Percentiles rank a stretch among this genome's conserved stretches.
These are phyloP conservation scores for Dalbergia cochinchinensis DNA, from an alignment of 306 rosid species.

Conservation along the genomic window DNA sequence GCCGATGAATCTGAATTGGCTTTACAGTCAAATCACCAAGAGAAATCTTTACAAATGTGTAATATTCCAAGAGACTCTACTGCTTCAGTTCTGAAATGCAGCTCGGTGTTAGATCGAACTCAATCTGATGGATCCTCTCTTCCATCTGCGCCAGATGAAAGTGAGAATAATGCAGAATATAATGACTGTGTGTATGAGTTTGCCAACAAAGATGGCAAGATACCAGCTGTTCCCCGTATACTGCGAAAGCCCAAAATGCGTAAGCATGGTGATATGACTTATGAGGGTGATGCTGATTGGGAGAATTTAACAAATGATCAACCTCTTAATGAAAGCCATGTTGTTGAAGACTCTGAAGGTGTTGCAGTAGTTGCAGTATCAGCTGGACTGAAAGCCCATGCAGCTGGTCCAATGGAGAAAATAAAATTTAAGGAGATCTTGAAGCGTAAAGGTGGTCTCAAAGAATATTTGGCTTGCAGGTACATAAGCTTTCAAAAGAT, in stretches of 20 bases:
- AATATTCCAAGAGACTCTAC: conserved; percentile 44
- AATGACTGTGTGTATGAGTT: conserved; percentile 60
- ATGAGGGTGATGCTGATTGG: conserved; percentile 99
- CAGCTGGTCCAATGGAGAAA: conserved; percentile 88
- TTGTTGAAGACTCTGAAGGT: conserved; percentile 71
- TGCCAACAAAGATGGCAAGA: conserved; percentile 60
- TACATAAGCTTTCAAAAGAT: conserved; percentile 47
- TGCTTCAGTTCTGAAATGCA: conserved; percentile 51
- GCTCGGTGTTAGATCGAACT: conserved; percentile 51
- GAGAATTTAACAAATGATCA: conserved; percentile 69
- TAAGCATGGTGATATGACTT: conserved; percentile 97
- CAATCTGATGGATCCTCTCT: conserved; percentile 58
- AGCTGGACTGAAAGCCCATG: conserved; percentile 90
- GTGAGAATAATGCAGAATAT: conserved; percentile 64
- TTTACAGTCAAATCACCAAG: conserved; percentile 48
- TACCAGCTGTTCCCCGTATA: conserved; percentile 59
- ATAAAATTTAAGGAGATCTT: conserved; percentile 91
- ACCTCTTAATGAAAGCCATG: conserved; percentile 59
- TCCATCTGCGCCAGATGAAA: conserved; percentile 65
- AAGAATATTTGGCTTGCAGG: conserved; percentile 95
- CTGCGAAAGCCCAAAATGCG: conserved; percentile 70
- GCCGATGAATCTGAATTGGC: conserved; percentile 43
- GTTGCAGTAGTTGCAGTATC: conserved; percentile 93
- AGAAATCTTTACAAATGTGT: conserved; percentile 37
- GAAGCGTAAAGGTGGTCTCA: conserved; percentile 97